Percentiles rank a stretch among this genome's conserved stretches.
Conservation (phyloP, 192 early-diverging fungal species). For the Coemansia sp. region DNA sequence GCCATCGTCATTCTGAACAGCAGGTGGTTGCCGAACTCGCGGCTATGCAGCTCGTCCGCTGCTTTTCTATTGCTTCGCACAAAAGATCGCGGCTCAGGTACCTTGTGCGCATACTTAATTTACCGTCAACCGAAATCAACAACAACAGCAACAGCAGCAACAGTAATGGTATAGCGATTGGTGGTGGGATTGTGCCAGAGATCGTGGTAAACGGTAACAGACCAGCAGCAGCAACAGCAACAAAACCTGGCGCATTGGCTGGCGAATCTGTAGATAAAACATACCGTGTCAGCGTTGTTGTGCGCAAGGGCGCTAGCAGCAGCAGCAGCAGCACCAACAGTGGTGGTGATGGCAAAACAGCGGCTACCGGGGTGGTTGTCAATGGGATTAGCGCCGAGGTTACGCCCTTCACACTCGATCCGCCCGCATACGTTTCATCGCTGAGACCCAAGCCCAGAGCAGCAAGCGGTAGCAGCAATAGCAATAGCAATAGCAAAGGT, state of each 20-base stretch:
- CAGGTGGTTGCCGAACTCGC: constrained; percentile 17
- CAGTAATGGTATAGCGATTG: neutral
- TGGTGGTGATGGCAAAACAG: too few relatives aligned
- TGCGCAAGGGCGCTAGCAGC: constrained; percentile 17
- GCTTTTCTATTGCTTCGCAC: constrained; percentile 32
- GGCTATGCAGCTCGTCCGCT: constrained; percentile 35
- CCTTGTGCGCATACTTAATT: constrained; percentile 46
- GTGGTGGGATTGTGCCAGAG: neutral
- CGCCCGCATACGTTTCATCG: constrained; percentile 4
- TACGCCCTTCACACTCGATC: constrained; percentile 33
- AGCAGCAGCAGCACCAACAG: neutral
- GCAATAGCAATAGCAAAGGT: neutral
- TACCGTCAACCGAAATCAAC: constrained; percentile 7
- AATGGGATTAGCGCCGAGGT: constrained; percentile 26
- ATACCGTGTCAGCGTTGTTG: constrained; percentile 26
- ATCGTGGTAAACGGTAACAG: neutral
- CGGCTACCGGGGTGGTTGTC: constrained; percentile 16
- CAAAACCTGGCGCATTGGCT: neutral
- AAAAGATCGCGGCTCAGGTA: constrained; percentile 21
- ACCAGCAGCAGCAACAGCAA: neutral
- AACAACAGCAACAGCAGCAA: neutral
- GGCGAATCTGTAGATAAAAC: constrained; percentile 6
- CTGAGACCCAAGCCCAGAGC: constrained; percentile 3
- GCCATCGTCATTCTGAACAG: neutral
- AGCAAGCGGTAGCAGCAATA: neutral